Evolutionary conservation across 225 moss, liverwort and hornwort genomes (phyloP), one percentile per base, ranked within the genome.

Genomic region (Lunularia cruciata): DNA sequence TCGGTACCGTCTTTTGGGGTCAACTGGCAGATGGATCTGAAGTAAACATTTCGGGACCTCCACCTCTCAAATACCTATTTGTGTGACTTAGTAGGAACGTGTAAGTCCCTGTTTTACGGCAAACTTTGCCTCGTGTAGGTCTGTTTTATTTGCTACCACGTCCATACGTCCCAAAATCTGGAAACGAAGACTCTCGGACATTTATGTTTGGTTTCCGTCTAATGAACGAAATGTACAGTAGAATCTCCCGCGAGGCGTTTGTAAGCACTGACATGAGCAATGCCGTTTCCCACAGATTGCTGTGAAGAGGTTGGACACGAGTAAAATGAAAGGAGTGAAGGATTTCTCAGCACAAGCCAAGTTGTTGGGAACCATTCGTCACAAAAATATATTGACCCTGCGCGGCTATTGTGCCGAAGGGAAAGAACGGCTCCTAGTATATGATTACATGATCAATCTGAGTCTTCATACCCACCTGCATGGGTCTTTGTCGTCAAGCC

Each of bases 321-420:
- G 72, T 13, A 62, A 48, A 60, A 69, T 59, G 26, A 83, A 83
- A 76, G 78, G 54, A 20, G 57, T 26, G 52, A 69, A 75, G 57
- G 78, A 75, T 2, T 83, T 83, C 38, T 32, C 72, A 3, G 59
- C 57, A 18, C 68, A 78, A 38, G 83, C 78, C 7, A 72, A 52
- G 56, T 46, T 73, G 30, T 26, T 83, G 35, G 83, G 83, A 14
- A 72, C 63, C 33, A 63, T 83, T 43, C 67, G 72, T 46, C 83
- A 83, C 72, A 78, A 72, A 20, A 83, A 83, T n/a, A 39, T 83
- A 12, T 51, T 76, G 3, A 76, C 75, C 10, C 34, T 79, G 4
- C 68, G 83, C 20, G 83, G 83, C 3, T 78, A 75, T 46, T 83
- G 78, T 46, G 78, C 78, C 16, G 75, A 79, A 63, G 78, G 78